Evolutionary conservation across 495 filamentous ascomycete species (phyloP).

Genomic region (Neurospora discreta): DNA sequence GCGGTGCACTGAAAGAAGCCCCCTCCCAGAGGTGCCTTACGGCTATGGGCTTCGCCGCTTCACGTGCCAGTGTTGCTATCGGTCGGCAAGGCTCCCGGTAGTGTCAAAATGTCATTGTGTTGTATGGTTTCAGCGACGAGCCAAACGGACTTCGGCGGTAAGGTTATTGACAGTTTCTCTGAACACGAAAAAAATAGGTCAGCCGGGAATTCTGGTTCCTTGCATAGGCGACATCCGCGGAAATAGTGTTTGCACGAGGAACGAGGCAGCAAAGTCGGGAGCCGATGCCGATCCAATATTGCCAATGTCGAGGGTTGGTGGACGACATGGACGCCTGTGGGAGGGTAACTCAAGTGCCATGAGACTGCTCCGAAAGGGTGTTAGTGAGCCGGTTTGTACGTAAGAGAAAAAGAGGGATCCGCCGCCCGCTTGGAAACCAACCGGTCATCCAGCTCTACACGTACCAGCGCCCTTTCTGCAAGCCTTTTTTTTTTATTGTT

Average conservation of each 20-base stretch:
- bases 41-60: neutral
- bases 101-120: neutral
- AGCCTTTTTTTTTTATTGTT: neutral
- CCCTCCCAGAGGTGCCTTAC: neutral
- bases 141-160: neutral
- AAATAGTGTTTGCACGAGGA: slow-evolving; percentile 11
- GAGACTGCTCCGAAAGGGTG: slow-evolving; percentile 8
- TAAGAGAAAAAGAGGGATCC: slow-evolving; percentile 20
- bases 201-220: neutral
- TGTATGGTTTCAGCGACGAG: neutral
- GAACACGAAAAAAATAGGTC: neutral
- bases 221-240: slow-evolving; percentile 13
- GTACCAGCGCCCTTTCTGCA: neutral
- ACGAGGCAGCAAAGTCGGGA: slow-evolving; percentile 1
- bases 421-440: neutral
- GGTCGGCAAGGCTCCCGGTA: neutral
- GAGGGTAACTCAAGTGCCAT: slow-evolving; percentile 5
- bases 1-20: neutral
- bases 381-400: slow-evolving; percentile 24
- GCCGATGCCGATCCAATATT: slow-evolving; percentile 8
- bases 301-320: neutral
- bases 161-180: neutral
- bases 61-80: neutral
- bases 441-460: neutral
- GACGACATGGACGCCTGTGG: neutral